These are phyloP conservation scores for Escallonia herrerae DNA, from an alignment of 129 eudicot species.

Conservation along the genomic window DNA sequence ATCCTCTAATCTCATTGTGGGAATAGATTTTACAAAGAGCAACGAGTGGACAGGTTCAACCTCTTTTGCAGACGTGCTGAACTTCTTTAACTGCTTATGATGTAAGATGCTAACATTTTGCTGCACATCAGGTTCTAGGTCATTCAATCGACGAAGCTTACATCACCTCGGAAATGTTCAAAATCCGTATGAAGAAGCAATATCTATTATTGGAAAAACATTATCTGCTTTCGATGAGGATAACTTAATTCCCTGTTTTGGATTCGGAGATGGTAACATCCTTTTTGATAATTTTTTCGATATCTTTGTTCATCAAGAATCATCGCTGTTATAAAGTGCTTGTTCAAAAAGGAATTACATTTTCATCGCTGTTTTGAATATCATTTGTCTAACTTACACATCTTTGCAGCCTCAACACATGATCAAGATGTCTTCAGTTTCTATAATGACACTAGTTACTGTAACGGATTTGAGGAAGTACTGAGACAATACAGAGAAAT, in stretches of 20 bases:
- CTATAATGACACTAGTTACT: slow-evolving; percentile 32
- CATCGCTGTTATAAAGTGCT: not conserved
- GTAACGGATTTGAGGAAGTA: slow-evolving; percentile 69
- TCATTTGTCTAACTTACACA: not conserved
- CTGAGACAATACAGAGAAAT: slow-evolving; percentile 60
- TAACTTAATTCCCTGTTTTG: slow-evolving; percentile 70
- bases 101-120: not conserved
- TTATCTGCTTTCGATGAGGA: slow-evolving; percentile 73
- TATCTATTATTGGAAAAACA: slow-evolving; percentile 63
- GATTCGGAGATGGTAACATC: slow-evolving; percentile 70
- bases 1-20: slow-evolving; percentile 74
- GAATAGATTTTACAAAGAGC: slow-evolving; percentile 77
- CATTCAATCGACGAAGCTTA: slow-evolving; percentile 49
- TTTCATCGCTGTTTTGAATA: no score
- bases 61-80: not conserved
- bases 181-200: slow-evolving; percentile 79
- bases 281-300: no score
- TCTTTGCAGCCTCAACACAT: slow-evolving; percentile 57
- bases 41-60: slow-evolving; percentile 73
- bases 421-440: slow-evolving; percentile 69
- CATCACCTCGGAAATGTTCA: slow-evolving; percentile 42
- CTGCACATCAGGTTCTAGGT: slow-evolving; percentile 34
- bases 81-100: not conserved
- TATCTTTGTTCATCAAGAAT: no score
- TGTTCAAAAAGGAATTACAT: no score